Conservation (phyloP, 768 basidiomycete genomes). For the Amylocystis lapponica region DNA sequence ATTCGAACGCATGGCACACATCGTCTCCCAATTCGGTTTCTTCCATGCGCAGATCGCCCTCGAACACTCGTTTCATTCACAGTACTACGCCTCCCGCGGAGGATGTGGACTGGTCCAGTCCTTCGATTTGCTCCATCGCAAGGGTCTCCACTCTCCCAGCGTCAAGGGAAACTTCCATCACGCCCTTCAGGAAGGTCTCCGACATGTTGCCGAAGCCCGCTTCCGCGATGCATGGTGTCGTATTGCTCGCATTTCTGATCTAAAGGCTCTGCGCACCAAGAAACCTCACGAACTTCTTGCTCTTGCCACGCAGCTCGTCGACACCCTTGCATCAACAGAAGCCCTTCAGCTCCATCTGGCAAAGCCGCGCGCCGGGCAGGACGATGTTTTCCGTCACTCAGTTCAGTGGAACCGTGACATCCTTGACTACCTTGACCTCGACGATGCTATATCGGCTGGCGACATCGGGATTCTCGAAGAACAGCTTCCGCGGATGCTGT, state of each 20-base stretch:
- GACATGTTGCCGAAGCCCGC: slow-evolving; percentile 33
- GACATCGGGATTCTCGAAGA: slow-evolving; percentile 22
- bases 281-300: slow-evolving; percentile 22
- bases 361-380: slow-evolving; percentile 13
- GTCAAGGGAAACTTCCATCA: slow-evolving; percentile 20
- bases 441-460: slow-evolving; percentile 30
- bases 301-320: slow-evolving; percentile 24
- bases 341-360: slow-evolving; percentile 19
- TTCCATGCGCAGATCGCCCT: too few relatives aligned
- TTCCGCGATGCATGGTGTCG: slow-evolving; percentile 28
- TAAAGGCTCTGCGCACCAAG: slow-evolving; percentile 22
- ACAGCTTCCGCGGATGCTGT: slow-evolving; percentile 19
- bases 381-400: slow-evolving; percentile 21
- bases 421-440: slow-evolving; percentile 31
- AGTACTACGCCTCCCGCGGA: slow-evolving; percentile 30
- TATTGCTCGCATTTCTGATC: slow-evolving; percentile 16
- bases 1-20: slow-evolving; percentile 33
- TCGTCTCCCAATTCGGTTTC: slow-evolving; percentile 32
- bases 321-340: slow-evolving; percentile 23
- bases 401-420: slow-evolving; percentile 33
- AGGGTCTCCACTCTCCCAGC: slow-evolving; percentile 10
- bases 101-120: slow-evolving; percentile 16
- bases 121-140: slow-evolving; percentile 17
- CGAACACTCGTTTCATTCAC: slow-evolving; percentile 36
- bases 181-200: slow-evolving; percentile 30